These are phyloP conservation scores for Phytophthora cajani DNA, from an alignment of 352 stramenopile genomes.

Conservation along the genomic window DNA sequence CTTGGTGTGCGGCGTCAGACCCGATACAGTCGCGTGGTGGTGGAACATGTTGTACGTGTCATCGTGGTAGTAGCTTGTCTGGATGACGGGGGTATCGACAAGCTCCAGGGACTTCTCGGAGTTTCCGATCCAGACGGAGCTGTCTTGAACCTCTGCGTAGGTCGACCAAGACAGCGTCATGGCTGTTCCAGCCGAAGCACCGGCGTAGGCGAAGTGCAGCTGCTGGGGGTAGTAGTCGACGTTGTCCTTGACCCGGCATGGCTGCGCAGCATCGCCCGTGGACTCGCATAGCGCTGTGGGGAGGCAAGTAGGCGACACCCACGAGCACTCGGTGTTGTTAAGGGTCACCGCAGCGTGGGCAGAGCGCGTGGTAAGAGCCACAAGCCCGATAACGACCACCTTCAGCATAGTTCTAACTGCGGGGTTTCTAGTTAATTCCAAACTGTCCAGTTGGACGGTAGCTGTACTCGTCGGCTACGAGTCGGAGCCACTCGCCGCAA, in stretches of 20 bases:
- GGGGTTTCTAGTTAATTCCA: neutral
- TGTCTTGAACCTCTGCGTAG: constrained; percentile 42
- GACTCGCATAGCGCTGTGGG: constrained; percentile 15
- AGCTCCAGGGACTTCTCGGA: constrained; percentile 23
- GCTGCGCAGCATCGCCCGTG: neutral
- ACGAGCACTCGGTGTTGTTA: constrained; percentile 21
- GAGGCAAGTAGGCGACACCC: constrained; percentile 1
- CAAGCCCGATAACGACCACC: neutral
- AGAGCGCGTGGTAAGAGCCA: neutral
- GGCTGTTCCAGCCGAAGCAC: constrained; percentile 34
- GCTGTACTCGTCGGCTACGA: neutral
- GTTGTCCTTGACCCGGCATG: constrained; percentile 18
- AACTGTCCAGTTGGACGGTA: neutral
- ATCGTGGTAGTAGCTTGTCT: constrained; percentile 55
- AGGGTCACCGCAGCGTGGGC: constrained; percentile 4
- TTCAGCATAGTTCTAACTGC: constrained; percentile 12
- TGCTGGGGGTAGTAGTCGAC: constrained; percentile 47
- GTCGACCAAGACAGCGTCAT: constrained; percentile 65
- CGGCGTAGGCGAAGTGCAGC: constrained; percentile 56
- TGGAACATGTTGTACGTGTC: constrained; percentile 52
- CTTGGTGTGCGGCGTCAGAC: constrained; percentile 33
- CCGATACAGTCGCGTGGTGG: constrained; percentile 41
- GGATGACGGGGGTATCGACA: constrained; percentile 15
- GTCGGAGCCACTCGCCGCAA: neutral
- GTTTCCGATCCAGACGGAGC: constrained; percentile 48